These are phyloP conservation scores for Coniochaeta ligniaria DNA, from an alignment of 2,329 filamentous ascomycete species.

Conservation along the genomic window DNA sequence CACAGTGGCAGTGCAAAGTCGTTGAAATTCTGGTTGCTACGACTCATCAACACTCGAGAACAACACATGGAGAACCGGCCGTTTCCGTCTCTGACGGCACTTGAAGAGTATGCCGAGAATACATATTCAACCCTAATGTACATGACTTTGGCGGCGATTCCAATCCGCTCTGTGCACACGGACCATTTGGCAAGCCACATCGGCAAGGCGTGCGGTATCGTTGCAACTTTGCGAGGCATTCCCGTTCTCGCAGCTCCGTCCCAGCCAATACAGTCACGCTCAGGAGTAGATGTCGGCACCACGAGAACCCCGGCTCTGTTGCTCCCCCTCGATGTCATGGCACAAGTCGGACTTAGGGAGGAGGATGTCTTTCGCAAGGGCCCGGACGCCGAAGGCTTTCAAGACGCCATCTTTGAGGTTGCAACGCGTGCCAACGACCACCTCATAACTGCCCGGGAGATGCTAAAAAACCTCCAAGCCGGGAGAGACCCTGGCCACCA, in stretches of 20 bases:
- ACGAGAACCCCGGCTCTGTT: slow-evolving; percentile 51
- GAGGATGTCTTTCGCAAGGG: slow-evolving; percentile 84
- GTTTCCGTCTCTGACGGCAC: slow-evolving; percentile 61
- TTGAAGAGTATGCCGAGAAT: slow-evolving; percentile 89
- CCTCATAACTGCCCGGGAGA: slow-evolving; percentile 85
- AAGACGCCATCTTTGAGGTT: slow-evolving; percentile 85
- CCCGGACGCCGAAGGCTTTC: slow-evolving; percentile 68
- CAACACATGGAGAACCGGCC: slow-evolving; percentile 78
- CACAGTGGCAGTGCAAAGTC: slow-evolving; percentile 35
- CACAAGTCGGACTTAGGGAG: slow-evolving; percentile 70
- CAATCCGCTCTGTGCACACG: slow-evolving; percentile 72
- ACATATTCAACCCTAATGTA: slow-evolving; percentile 94
- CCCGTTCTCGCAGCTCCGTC: slow-evolving; percentile 79
- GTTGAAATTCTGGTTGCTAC: slow-evolving; percentile 66
- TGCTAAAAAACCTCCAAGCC: slow-evolving; percentile 72
- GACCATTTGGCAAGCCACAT: slow-evolving; percentile 94
- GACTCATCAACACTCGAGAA: slow-evolving; percentile 75
- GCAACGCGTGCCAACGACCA: slow-evolving; percentile 94
- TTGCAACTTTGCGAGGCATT: slow-evolving; percentile 77
- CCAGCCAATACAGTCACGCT: slow-evolving; percentile 37
- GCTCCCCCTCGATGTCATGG: slow-evolving; percentile 85
- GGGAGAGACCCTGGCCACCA: slow-evolving; percentile 74
- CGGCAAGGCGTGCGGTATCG: slow-evolving; percentile 87
- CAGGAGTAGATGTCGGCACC: slow-evolving; percentile 26
- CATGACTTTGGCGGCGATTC: slow-evolving; percentile 71